A percentile compares a stretch with the other conserved stretches of the same genome.
Conservation (phyloP, 2,329 filamentous ascomycete species). For the Colletotrichum sp. region DNA sequence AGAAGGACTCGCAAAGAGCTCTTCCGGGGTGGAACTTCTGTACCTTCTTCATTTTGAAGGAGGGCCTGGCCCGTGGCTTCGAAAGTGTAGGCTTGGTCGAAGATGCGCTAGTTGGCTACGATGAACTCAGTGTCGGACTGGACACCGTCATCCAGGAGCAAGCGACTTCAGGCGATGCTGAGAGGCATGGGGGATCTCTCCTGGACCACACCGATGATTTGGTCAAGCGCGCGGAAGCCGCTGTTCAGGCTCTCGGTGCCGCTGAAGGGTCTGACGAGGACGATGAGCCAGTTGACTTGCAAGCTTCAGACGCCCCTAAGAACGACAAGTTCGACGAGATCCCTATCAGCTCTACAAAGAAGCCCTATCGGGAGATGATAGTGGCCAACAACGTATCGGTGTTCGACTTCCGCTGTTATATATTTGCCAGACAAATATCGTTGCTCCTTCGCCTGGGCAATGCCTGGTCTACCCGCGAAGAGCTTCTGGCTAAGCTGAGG, state of each 20-base stretch:
- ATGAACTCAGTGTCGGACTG: conserved; percentile 87
- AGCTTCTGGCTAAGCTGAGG: conserved; percentile 65
- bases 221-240: conserved; percentile 60
- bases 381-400: conserved; percentile 93
- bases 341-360: conserved; percentile 68
- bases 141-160: conserved; percentile 84
- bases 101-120: conserved; percentile 92
- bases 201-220: conserved; percentile 77
- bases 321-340: conserved; percentile 58
- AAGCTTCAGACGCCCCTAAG: conserved; percentile 43
- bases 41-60: conserved; percentile 97
- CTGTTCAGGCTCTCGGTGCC: conserved; percentile 43
- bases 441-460: conserved; percentile 86
- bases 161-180: conserved; percentile 58
- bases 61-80: conserved; percentile 90
- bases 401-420: conserved; percentile 93
- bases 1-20: conserved; percentile 85
- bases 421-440: conserved; percentile 88
- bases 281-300: conserved; percentile 55
- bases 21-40: conserved; percentile 99
- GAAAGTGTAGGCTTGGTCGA: conserved; percentile 96
- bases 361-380: conserved; percentile 90
- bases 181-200: conserved; percentile 75
- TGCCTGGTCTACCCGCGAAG: conserved; percentile 65
- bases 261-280: conserved; percentile 36